These are phyloP conservation scores for Exophiala sp. DNA, from an alignment of 2,329 filamentous ascomycete species.

Conservation along the genomic window DNA sequence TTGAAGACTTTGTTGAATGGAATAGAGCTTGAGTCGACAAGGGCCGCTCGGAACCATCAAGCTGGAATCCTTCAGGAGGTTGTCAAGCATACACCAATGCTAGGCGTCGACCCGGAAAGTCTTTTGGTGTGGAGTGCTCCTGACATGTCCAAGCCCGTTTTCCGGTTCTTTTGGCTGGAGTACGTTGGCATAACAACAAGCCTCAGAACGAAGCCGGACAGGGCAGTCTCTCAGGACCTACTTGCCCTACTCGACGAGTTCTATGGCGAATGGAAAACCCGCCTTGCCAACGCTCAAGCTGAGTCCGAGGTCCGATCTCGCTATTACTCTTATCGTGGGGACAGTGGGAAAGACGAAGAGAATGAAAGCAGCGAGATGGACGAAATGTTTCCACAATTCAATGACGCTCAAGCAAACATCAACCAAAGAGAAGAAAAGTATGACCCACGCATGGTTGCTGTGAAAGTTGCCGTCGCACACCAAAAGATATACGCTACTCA, in stretches of 20 bases:
- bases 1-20: conserved; percentile 70
- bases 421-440: conserved; percentile 28
- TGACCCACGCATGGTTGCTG: conserved; percentile 51
- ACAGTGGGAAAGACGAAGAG: conserved; percentile 68
- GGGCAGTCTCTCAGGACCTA: conserved; percentile 2
- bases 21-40: conserved; percentile 33
- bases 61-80: conserved; percentile 30
- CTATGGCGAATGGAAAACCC: conserved; percentile 73
- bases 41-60: conserved; percentile 18
- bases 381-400: conserved; percentile 74
- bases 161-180: conserved; percentile 19
- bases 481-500: conserved; percentile 38
- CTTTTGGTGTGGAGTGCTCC: conserved; percentile 9
- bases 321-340: conserved; percentile 77
- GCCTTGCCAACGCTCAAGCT: conserved; percentile 68
- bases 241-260: conserved; percentile 55
- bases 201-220: conserved; percentile 1
- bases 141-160: neutral
- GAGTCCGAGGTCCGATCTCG: conserved; percentile 67
- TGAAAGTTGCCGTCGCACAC: conserved; percentile 59
- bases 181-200: conserved; percentile 5
- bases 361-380: conserved; percentile 68
- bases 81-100: conserved; percentile 37
- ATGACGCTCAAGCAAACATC: conserved; percentile 39
- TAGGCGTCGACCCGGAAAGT: conserved; percentile 30